These are phyloP conservation scores for Adansonia gregorii DNA, from an alignment of 441 rosid species.

Conservation along the genomic window DNA sequence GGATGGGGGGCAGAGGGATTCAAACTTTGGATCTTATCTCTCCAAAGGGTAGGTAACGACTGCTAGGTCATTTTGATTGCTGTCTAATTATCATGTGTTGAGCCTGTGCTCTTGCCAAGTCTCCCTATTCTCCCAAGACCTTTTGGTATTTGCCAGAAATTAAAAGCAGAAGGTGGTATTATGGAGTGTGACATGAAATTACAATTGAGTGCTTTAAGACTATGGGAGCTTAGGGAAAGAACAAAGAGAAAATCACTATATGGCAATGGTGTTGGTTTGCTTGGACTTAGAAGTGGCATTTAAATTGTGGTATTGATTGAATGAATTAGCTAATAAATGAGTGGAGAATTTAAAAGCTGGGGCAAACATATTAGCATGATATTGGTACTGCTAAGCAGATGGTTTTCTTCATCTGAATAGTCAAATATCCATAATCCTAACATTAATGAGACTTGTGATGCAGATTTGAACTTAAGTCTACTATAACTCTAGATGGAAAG, in stretches of 20 bases:
- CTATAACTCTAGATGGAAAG: neutral
- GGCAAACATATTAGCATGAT: neutral
- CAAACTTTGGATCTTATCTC: neutral
- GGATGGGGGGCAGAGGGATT: neutral
- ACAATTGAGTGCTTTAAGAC: neutral
- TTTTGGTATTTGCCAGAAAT: neutral
- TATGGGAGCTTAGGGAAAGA: neutral
- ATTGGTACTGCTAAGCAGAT: neutral
- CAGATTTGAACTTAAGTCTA: neutral
- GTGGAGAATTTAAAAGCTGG: neutral
- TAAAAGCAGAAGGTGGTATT: neutral
- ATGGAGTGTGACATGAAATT: neutral
- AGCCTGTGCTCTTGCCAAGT: neutral
- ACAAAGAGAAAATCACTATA: neutral
- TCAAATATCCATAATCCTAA: neutral
- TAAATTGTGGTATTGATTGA: neutral
- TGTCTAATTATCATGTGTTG: neutral
- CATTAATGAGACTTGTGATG: neutral
- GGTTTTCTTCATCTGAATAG: neutral
- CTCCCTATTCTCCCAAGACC: neutral
- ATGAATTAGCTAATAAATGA: neutral
- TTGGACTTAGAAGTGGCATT: neutral
- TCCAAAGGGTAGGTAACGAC: neutral
- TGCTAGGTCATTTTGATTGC: neutral
- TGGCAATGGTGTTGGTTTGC: neutral